A percentile compares a stretch with the other conserved stretches of the same genome.
Conservation (phyloP, 768 basidiomycete genomes). For the Russula foetens region DNA sequence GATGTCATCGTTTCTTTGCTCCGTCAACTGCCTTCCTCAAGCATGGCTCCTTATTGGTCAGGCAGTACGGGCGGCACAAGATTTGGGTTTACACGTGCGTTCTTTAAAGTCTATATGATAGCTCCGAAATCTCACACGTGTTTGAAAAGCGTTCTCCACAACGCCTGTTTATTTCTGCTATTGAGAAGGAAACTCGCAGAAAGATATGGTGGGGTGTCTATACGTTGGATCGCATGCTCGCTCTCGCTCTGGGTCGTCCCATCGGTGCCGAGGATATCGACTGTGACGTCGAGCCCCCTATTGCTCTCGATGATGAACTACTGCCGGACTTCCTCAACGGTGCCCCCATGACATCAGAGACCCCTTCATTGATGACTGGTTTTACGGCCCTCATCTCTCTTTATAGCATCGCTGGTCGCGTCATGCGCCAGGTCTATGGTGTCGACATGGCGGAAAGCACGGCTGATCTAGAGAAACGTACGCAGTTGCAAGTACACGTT, state of each 20-base stretch:
- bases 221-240: constrained; percentile 85
- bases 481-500: constrained; percentile 68
- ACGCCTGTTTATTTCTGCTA: constrained; percentile 54
- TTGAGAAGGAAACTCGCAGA: constrained; percentile 83
- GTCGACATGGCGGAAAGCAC: constrained; percentile 63
- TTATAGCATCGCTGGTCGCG: constrained; percentile 78
- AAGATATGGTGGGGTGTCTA: constrained; percentile 97
- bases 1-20: constrained; percentile 86
- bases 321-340: constrained; percentile 67
- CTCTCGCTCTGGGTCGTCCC: constrained; percentile 81
- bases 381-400: constrained; percentile 66
- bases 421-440: constrained; percentile 77
- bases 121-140: constrained; percentile 19
- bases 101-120: constrained; percentile 2
- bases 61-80: constrained; percentile 82
- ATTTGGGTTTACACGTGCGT: constrained; percentile 86
- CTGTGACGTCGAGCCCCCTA: constrained; percentile 82
- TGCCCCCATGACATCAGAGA: constrained; percentile 44
- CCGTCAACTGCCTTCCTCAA: constrained; percentile 88
- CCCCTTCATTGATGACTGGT: constrained; percentile 73
- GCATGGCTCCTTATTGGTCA: constrained; percentile 92
- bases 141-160: constrained; percentile 66
- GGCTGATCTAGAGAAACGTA: constrained; percentile 64
- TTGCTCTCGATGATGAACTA: constrained; percentile 75
- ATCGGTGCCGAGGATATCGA: constrained; percentile 85